Conservation (phyloP, 1,284 basidiomycete genomes). For the Cutaneotrichosporon daszewskae region DNA sequence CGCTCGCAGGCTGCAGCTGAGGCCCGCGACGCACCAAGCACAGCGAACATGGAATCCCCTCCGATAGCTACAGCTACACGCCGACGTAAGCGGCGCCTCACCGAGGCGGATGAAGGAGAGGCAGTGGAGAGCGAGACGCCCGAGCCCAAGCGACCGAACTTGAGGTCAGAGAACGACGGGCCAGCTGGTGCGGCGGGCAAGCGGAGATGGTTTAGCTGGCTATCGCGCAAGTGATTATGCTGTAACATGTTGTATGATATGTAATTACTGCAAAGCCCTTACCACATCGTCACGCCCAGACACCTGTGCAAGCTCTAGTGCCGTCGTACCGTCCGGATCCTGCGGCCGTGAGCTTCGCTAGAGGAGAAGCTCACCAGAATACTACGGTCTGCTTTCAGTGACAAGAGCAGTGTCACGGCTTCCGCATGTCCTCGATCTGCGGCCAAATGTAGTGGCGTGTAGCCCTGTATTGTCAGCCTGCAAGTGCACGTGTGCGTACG, state of each 20-base stretch:
- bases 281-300: conserved; percentile 29
- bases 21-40: neutral
- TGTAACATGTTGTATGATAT: neutral
- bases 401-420: conserved; percentile 59
- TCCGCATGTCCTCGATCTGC: conserved; percentile 66
- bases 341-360: conserved; percentile 2
- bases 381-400: conserved; percentile 58
- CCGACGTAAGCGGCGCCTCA: neutral
- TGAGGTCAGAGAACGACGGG: neutral
- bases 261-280: conserved; percentile 11
- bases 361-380: conserved; percentile 53
- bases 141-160: neutral
- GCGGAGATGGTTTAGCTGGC: neutral
- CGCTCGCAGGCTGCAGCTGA: neutral
- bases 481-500: conserved; percentile 49
- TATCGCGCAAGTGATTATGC: neutral
- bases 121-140: neutral
- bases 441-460: conserved; percentile 76
- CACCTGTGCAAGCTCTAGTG: conserved; percentile 28
- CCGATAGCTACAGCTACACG: neutral
- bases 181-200: neutral
- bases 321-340: conserved; percentile 41
- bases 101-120: no score
- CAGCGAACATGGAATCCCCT: neutral
- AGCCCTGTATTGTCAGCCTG: conserved; percentile 57